phyloP scores from a whole-genome alignment of 2,329 filamentous ascomycete species.

The Colletotrichum camelliae region DNA sequence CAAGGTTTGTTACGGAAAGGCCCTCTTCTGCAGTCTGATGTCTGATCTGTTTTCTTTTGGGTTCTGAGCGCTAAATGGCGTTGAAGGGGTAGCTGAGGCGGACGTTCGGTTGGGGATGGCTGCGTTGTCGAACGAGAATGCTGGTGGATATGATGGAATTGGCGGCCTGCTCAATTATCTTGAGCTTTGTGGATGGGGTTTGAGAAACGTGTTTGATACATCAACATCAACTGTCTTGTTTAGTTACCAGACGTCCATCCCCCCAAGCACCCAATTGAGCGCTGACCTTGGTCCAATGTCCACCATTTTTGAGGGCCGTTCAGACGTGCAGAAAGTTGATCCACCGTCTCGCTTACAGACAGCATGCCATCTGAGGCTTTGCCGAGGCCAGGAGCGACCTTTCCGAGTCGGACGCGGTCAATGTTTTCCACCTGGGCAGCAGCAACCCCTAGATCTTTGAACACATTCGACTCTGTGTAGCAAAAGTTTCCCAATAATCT shows the following conservation, averaged over 20 bases:
- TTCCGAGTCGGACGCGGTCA: background rate
- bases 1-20: background rate
- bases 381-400: background rate
- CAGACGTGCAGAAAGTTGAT: background rate
- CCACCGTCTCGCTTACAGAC: background rate
- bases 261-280: background rate
- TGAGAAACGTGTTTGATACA: background rate
- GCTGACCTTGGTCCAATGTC: background rate
- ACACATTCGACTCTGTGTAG: background rate
- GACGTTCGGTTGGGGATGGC: background rate
- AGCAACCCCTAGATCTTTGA: background rate
- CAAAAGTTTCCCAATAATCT: background rate
- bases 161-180: background rate
- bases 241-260: background rate
- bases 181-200: background rate
- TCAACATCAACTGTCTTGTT: background rate
- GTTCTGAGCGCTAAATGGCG: background rate
- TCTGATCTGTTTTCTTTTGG: no score
- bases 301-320: background rate
- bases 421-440: background rate
- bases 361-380: background rate
- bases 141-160: background rate
- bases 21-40: no score
- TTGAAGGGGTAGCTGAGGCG: background rate
- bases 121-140: background rate